phyloP scores from a whole-genome alignment of 2,329 filamentous ascomycete species.

The Nothopassalora personata region DNA sequence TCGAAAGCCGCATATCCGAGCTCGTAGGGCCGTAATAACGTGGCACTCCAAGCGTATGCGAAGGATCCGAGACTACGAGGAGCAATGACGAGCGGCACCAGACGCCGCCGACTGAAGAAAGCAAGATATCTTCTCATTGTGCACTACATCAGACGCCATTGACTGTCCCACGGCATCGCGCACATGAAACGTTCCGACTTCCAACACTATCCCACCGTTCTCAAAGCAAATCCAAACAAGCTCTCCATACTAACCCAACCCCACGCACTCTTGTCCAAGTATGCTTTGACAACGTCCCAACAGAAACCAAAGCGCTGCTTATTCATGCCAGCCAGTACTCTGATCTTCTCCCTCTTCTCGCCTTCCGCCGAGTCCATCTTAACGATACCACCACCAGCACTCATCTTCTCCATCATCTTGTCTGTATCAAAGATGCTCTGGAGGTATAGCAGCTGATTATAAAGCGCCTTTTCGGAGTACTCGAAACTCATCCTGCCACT shows the following conservation, averaged over 20 bases:
- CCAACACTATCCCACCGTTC: slow-evolving; percentile 16
- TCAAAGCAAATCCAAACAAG: slow-evolving; percentile 41
- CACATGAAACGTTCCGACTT: background rate
- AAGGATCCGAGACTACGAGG: too few relatives aligned
- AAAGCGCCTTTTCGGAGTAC: slow-evolving; percentile 80
- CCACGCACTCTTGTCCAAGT: slow-evolving; percentile 36
- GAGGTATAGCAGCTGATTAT: slow-evolving; percentile 91
- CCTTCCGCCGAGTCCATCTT: slow-evolving; percentile 38
- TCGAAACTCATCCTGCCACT: slow-evolving; percentile 84
- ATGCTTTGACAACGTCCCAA: slow-evolving; percentile 65
- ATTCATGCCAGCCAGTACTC: slow-evolving; percentile 76
- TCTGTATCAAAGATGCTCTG: slow-evolving; percentile 83
- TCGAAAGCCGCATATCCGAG: too few relatives aligned
- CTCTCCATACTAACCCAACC: slow-evolving; percentile 46
- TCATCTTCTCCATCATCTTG: slow-evolving; percentile 55
- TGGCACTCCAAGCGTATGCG: too few relatives aligned
- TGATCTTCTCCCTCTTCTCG: slow-evolving; percentile 55
- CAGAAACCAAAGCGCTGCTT: slow-evolving; percentile 69
- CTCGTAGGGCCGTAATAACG: too few relatives aligned
- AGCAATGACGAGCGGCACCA: background rate
- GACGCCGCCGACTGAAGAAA: background rate
- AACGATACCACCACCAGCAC: slow-evolving; percentile 22
- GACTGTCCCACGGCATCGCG: background rate
- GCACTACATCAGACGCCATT: background rate
- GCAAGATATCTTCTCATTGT: background rate